Evolutionary conservation across 495 filamentous ascomycete genomes (phyloP).

Genomic region (Penicilliopsis zonata): DNA sequence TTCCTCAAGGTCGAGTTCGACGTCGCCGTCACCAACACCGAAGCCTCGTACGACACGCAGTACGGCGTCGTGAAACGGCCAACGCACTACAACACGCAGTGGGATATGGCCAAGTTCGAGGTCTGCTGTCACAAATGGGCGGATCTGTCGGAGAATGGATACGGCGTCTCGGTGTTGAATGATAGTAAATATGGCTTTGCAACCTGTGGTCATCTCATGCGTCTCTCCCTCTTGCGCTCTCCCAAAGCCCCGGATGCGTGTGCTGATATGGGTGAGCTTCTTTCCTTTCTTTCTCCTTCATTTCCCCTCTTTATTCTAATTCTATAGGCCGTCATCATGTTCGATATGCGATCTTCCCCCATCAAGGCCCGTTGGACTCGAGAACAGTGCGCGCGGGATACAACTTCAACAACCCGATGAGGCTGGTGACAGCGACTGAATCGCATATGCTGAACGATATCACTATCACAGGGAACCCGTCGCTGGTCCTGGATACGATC

Average conservation of each 20-base stretch:
- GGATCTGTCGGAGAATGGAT: slow-evolving; percentile 85
- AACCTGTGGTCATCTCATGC: slow-evolving; percentile 78
- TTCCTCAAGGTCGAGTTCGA: slow-evolving; percentile 99
- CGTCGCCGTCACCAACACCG: slow-evolving; percentile 80
- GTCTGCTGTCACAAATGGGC: slow-evolving; percentile 97
- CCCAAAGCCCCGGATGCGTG: slow-evolving; percentile 95
- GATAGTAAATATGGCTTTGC: slow-evolving; percentile 97
- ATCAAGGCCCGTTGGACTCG: slow-evolving; percentile 54
- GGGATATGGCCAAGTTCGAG: slow-evolving; percentile 99
- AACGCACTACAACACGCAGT: slow-evolving; percentile 91
- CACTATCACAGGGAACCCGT: slow-evolving; percentile 40
- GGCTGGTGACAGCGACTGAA: slow-evolving; percentile 20
- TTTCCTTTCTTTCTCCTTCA: no score
- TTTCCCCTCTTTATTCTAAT: no score
- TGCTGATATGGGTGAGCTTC: slow-evolving; percentile 99
- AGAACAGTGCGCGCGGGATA: slow-evolving; percentile 71
- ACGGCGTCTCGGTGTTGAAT: slow-evolving; percentile 89
- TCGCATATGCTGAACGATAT: slow-evolving; percentile 15
- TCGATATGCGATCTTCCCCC: slow-evolving; percentile 86
- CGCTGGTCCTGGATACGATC: slow-evolving; percentile 67
- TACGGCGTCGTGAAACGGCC: slow-evolving; percentile 80
- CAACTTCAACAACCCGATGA: slow-evolving; percentile 81
- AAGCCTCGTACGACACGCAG: slow-evolving; percentile 92
- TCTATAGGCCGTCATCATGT: slow-evolving; percentile 73
- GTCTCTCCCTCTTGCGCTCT: slow-evolving; percentile 74